A percentile compares a stretch with the other conserved stretches of the same genome.
Evolutionary conservation across 192 early-diverging fungal genomes (phyloP).

Genomic region (Backusella morwellensis): DNA sequence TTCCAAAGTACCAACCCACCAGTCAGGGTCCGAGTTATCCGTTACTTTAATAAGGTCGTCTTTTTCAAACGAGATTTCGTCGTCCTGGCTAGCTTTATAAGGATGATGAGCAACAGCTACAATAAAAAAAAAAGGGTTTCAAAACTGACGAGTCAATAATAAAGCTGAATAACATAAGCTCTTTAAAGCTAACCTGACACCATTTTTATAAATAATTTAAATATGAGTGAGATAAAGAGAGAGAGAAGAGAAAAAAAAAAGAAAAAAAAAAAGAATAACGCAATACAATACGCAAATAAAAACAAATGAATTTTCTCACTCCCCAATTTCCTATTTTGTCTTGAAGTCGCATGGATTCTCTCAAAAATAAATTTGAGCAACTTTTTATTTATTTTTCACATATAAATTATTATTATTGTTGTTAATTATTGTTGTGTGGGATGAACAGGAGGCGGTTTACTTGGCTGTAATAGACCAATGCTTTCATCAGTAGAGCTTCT

Average conservation of each 20-base stretch:
- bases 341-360: background rate
- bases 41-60: constrained; percentile 60
- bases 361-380: background rate
- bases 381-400: background rate
- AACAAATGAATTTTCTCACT: background rate
- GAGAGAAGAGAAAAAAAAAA: background rate
- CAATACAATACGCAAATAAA: background rate
- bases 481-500: constrained; percentile 8
- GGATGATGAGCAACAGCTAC: constrained; percentile 35
- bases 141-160: background rate
- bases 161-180: background rate
- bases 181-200: background rate
- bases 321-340: background rate
- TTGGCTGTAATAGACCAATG: background rate
- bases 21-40: constrained; percentile 51
- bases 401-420: background rate
- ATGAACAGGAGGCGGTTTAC: background rate
- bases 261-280: background rate
- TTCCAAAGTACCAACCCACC: constrained; percentile 45
- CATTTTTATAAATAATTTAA: background rate
- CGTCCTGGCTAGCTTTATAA: constrained; percentile 60
- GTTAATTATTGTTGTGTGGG: background rate
- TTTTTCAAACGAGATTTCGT: constrained; percentile 58
- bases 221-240: background rate
- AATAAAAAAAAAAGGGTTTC: background rate